Evolutionary conservation across 805 yeast species (phyloP).

Genomic region (Starmerella potacharoeniae): DNA sequence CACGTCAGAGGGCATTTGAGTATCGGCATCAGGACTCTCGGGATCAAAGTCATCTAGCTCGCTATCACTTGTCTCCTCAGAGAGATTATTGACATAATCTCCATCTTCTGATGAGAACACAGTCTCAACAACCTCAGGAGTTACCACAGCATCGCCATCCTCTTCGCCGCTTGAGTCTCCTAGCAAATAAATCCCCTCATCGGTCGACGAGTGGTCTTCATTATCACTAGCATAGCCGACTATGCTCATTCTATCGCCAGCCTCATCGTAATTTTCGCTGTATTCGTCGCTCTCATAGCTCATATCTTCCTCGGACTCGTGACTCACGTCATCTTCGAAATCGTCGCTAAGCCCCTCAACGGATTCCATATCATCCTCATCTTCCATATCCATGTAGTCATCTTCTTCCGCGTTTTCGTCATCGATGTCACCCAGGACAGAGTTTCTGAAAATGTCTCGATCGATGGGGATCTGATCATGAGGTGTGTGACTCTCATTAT

Average conservation of each 20-base stretch:
- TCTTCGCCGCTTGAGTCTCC: not conserved
- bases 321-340: constrained; percentile 23
- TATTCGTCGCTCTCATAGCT: constrained; percentile 14
- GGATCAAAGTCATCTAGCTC: constrained; percentile 37
- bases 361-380: constrained; percentile 19
- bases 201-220: constrained; percentile 19
- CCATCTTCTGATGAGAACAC: constrained; percentile 37
- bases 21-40: constrained; percentile 24
- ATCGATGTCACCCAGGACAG: constrained; percentile 61
- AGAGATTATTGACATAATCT: constrained; percentile 50
- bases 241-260: constrained; percentile 20
- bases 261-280: constrained; percentile 11
- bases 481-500: not conserved
- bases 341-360: constrained; percentile 20
- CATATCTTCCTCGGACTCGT: constrained; percentile 16
- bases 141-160: not conserved
- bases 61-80: constrained; percentile 45
- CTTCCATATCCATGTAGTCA: constrained; percentile 27
- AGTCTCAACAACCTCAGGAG: not conserved
- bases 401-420: constrained; percentile 29
- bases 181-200: constrained; percentile 13
- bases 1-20: not conserved
- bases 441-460: constrained; percentile 57
- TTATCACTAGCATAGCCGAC: not conserved
- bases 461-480: constrained; percentile 1